Base-by-base conservation (phyloP, 2,329 filamentous ascomycete species). In the Paecilomyces dactylethromorphus region DNA sequence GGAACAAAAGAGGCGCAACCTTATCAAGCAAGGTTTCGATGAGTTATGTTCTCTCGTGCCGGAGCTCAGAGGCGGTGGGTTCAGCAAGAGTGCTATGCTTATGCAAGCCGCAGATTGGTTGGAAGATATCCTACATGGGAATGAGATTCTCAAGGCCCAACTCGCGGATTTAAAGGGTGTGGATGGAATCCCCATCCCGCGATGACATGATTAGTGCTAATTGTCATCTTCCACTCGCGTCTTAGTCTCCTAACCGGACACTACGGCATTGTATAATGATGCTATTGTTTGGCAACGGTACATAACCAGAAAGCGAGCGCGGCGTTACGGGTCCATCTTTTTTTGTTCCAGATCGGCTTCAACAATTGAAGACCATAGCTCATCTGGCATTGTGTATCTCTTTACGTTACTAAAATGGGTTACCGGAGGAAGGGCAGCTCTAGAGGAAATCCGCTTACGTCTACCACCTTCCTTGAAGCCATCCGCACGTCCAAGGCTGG, bases 81-180 rank as follows among this genome's bases (percentile, higher is more conserved):
- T 92, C 64, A 94, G 90, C 76, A 96, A 95, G 77, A 92, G 89
- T 69, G 87, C 85, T 7, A 88, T 91, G 71, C 80, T 96, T 45
- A 82, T 83, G 18, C 87, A 92, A 74, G 84, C 90, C 2, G 89
- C 86, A 13, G 87, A 90, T 63, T 95, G 89, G 81, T 76, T 96
- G n/a, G 85, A 92, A 62, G 84, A 87, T 15, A 70, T 95, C 21
- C 73, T 91, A 12, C 76, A 81, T 45, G 90, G 87, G 3, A 96
- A 95, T 68, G 78, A 86, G 58, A 71, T 77, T 26, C 72, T 91
- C 56, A 77, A 78, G 58, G 71, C 70, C n/a, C 82, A 84, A 71
- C 71, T 88, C 53, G 76, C 76, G n/a, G 72, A 78, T 49, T 66
- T 83, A 57, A 79, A 76, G 59, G 58, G 66, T 35, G 68, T 73